Percentiles rank a stretch among this genome's conserved stretches.
These are phyloP conservation scores for Aquilaria yunnanensis DNA, from an alignment of 345 rosid genomes.

Conservation along the genomic window DNA sequence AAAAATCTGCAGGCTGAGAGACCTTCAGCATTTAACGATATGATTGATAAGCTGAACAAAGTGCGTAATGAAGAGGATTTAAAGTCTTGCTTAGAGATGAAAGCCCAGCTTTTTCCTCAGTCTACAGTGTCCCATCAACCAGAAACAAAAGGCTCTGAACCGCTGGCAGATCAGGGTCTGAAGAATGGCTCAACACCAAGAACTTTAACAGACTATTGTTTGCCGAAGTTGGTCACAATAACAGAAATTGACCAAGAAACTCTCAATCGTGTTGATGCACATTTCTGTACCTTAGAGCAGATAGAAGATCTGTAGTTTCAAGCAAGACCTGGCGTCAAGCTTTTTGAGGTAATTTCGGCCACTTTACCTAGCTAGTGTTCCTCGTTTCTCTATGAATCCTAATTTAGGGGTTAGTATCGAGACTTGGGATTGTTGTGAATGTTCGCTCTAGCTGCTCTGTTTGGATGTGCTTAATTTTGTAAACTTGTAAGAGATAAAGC, in stretches of 20 bases:
- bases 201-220: constrained; percentile 20
- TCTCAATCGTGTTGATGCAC: constrained; percentile 31
- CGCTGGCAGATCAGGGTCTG: constrained; percentile 17
- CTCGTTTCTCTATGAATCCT: background rate
- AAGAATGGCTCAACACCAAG: constrained; percentile 12
- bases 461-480: too few species aligned
- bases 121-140: constrained; percentile 10
- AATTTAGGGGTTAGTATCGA: too few species aligned
- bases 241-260: constrained; percentile 56
- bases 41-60: constrained; percentile 63
- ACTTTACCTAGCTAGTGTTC: too few species aligned
- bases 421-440: too few species aligned
- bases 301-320: constrained; percentile 36
- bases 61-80: constrained; percentile 73
- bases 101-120: constrained; percentile 34
- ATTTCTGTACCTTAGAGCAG: constrained; percentile 46
- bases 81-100: constrained; percentile 57
- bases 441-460: too few species aligned
- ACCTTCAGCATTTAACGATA: constrained; percentile 44
- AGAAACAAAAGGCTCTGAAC: constrained; percentile 17
- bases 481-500: too few species aligned
- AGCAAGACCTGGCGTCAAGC: background rate
- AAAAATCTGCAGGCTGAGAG: constrained; percentile 36
- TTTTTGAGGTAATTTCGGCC: too few species aligned
- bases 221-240: constrained; percentile 31